Evolutionary conservation across 192 early-diverging fungal genomes (phyloP), one percentile per base, ranked within the genome.

Genomic region (Umbelopsis sp.): DNA sequence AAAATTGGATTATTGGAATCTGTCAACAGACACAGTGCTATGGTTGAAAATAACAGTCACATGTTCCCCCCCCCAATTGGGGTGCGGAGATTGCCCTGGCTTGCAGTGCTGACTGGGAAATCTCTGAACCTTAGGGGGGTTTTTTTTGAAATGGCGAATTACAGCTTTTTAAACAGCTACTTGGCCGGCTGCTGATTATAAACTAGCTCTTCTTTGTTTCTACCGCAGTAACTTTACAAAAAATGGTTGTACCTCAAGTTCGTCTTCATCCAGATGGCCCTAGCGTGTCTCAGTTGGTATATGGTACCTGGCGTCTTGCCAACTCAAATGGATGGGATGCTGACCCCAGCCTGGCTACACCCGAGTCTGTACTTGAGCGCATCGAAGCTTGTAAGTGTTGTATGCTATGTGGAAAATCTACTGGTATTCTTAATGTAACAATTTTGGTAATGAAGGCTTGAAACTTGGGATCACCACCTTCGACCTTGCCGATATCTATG

Each of bases 401-500:
- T 34, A 11, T 7, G 29, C 4, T 29, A 17, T n/a, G 29, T 32
- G n/a, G 17, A 34, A 29, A 0, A n/a, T 2, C 12, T 10, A 62
- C 16, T 34, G 17, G 3, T 14, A 12, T 16, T 34, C 0, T n/a
- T 7, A 31, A 8, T 20, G 4, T 62, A 34, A 62, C 47, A 62
- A 4, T 14, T 9, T 20, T 5, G 0, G 10, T 34, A 49, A 36
- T 62, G 38, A 41, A 62, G 56, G 56, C 20, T 45, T 83, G 26
- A 50, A 66, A 21, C 69, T 79, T 38, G 81, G 81, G 1, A 83
- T 83, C 70, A 83, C 82, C 25, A 80, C 72, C 21, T 83, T 83
- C 69, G 82, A 83, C 62, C 26, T 78, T 22, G 81, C 81, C 8
- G 81, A 82, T 69, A 84, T 82, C 31, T 83, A 83, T 65, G 82